A percentile compares a stretch with the other conserved stretches of the same genome.
These are phyloP conservation scores for Echinosophora koreensis DNA, from an alignment of 306 rosid species.

Conservation along the genomic window DNA sequence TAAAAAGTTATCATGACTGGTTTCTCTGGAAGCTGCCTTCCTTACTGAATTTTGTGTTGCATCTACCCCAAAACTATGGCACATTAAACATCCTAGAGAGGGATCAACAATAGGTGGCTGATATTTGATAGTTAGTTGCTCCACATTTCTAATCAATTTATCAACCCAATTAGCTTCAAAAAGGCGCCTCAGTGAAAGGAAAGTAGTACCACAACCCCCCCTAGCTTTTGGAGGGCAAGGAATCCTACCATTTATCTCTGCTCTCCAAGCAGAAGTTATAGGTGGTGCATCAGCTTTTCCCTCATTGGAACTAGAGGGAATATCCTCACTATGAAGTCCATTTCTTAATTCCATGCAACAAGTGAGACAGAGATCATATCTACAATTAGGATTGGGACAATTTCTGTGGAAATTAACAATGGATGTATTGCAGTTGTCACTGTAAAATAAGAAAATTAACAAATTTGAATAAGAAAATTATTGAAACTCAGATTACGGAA, in stretches of 20 bases:
- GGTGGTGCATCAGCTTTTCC: constrained; percentile 34
- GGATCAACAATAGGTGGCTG: constrained; percentile 55
- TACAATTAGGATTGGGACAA: constrained; percentile 66
- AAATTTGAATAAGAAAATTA: constrained; percentile 30
- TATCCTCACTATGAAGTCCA: constrained; percentile 49
- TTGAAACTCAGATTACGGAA: constrained; percentile 11
- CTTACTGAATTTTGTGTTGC: constrained; percentile 50
- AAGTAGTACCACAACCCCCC: constrained; percentile 66
- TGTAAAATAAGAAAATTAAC: constrained; percentile 46
- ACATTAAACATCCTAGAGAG: constrained; percentile 54
- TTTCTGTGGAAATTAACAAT: constrained; percentile 78
- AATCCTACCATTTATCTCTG: constrained; percentile 59
- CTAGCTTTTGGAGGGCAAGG: constrained; percentile 64
- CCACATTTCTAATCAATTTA: constrained; percentile 52
- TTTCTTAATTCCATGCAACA: constrained; percentile 68
- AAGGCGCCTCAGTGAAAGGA: constrained; percentile 57
- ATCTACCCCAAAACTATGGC: constrained; percentile 47
- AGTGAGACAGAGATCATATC: constrained; percentile 70
- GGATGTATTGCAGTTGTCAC: constrained; percentile 79
- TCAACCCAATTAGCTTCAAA: constrained; percentile 65
- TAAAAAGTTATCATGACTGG: constrained; percentile 59
- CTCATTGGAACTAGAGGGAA: constrained; percentile 42
- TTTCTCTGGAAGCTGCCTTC: constrained; percentile 64
- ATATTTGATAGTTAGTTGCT: constrained; percentile 56
- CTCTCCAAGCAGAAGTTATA: constrained; percentile 54